Conservation (phyloP, 352 stramenopile genomes). For the Pythium rishiriense region DNA sequence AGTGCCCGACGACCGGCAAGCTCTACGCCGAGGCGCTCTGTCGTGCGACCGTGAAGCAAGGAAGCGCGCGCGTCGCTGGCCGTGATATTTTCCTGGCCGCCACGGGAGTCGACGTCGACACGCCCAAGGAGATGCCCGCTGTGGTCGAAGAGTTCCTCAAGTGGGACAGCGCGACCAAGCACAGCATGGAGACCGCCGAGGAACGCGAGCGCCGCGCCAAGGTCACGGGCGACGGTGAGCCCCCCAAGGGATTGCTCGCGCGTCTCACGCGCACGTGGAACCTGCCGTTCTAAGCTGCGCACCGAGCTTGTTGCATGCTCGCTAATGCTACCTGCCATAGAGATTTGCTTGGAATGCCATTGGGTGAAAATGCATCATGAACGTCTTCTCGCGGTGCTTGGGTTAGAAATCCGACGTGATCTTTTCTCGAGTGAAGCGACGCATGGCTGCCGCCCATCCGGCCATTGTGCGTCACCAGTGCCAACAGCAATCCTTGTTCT, state of each 20-base stretch:
- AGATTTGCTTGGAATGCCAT: slow-evolving; percentile 20
- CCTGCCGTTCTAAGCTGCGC: slow-evolving; percentile 27
- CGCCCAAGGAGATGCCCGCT: slow-evolving; percentile 27
- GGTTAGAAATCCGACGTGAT: slow-evolving; percentile 14
- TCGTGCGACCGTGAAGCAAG: slow-evolving; percentile 30
- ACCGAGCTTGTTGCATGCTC: background rate
- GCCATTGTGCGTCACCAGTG: background rate
- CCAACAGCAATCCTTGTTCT: too few species aligned
- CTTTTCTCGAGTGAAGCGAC: background rate
- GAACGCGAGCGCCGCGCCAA: slow-evolving; percentile 24
- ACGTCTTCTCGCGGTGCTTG: background rate
- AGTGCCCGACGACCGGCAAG: slow-evolving; percentile 35
- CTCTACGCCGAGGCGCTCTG: slow-evolving; percentile 33
- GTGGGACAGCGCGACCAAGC: slow-evolving; percentile 32
- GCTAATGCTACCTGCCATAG: slow-evolving; percentile 5
- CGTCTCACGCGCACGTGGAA: slow-evolving; percentile 32
- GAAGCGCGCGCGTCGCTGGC: slow-evolving; percentile 20
- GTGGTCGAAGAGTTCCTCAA: slow-evolving; percentile 37
- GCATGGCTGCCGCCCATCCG: background rate
- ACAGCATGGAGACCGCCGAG: slow-evolving; percentile 34
- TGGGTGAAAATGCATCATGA: slow-evolving; percentile 23
- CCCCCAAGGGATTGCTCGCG: slow-evolving; percentile 19
- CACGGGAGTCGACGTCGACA: slow-evolving; percentile 14
- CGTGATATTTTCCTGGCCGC: slow-evolving; percentile 20
- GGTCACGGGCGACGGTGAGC: slow-evolving; percentile 15